Conservation (phyloP, 306 rosid genomes). For the Sphenostylis stenocarpa region DNA sequence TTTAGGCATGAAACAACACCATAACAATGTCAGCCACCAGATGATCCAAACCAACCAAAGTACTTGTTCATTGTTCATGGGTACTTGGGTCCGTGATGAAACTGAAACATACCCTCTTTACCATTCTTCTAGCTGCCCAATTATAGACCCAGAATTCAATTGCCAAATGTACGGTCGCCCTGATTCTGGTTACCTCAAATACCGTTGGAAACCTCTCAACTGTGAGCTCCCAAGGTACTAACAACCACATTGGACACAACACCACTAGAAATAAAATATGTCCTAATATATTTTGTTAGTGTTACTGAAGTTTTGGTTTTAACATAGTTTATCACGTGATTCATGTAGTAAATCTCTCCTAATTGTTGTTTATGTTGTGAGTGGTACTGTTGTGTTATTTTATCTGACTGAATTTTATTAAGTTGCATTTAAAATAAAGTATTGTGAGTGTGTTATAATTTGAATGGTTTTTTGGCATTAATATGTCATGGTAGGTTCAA, state of each 20-base stretch:
- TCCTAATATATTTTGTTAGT: neutral
- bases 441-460: neutral
- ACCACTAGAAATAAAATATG: neutral
- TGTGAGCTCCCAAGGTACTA: slow-evolving; percentile 83
- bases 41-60: slow-evolving; percentile 65
- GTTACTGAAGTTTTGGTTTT: neutral
- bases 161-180: slow-evolving; percentile 88
- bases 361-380: neutral
- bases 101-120: slow-evolving; percentile 65
- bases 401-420: neutral
- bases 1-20: slow-evolving; percentile 48
- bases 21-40: slow-evolving; percentile 34
- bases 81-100: slow-evolving; percentile 78
- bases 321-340: neutral
- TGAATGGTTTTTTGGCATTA: slow-evolving; percentile 42
- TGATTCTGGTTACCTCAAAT: slow-evolving; percentile 70
- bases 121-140: slow-evolving; percentile 64
- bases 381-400: neutral
- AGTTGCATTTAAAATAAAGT: neutral
- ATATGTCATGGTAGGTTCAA: slow-evolving; percentile 61
- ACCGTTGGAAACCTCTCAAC: slow-evolving; percentile 78
- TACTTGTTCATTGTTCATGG: slow-evolving; percentile 64
- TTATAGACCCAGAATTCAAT: slow-evolving; percentile 76
- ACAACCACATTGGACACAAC: neutral
- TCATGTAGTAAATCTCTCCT: neutral